phyloP scores from a whole-genome alignment of 2,329 filamentous ascomycete genomes.

The Colletotrichum lindemuthianum region DNA sequence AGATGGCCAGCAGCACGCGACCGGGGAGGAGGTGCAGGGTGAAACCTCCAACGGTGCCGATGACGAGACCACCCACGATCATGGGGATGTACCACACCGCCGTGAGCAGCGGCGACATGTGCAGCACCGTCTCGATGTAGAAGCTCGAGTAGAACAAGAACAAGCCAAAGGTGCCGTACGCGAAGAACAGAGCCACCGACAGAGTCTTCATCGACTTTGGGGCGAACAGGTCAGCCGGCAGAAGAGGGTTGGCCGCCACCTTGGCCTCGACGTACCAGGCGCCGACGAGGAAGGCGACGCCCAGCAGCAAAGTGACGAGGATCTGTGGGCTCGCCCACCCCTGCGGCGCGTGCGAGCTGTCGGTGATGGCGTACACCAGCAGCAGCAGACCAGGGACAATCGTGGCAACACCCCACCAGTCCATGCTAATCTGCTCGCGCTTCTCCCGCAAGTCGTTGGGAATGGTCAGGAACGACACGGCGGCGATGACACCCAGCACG shows the following conservation, averaged over 20 bases:
- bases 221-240: conserved; percentile 71
- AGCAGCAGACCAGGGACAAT: conserved; percentile 69
- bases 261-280: conserved; percentile 72
- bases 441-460: conserved; percentile 46
- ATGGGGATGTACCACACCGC: conserved; percentile 77
- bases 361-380: conserved; percentile 74
- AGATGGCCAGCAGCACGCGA: conserved; percentile 70
- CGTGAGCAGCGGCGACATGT: conserved; percentile 67
- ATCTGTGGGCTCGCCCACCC: conserved; percentile 75
- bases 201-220: conserved; percentile 70
- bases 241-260: conserved; percentile 67
- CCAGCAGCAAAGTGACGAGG: conserved; percentile 66
- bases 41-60: conserved; percentile 71
- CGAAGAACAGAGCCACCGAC: conserved; percentile 64
- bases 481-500: conserved; percentile 55
- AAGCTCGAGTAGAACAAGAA: conserved; percentile 72
- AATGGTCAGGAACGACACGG: conserved; percentile 54
- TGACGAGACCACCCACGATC: conserved; percentile 72
- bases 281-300: conserved; percentile 59
- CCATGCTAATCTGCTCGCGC: conserved; percentile 56
- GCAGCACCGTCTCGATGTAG: conserved; percentile 71
- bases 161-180: conserved; percentile 70
- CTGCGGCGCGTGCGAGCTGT: conserved; percentile 68
- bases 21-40: conserved; percentile 74
- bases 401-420: conserved; percentile 66